phyloP scores from a whole-genome alignment of 129 eudicot genomes.

The Artemisia argyi region DNA sequence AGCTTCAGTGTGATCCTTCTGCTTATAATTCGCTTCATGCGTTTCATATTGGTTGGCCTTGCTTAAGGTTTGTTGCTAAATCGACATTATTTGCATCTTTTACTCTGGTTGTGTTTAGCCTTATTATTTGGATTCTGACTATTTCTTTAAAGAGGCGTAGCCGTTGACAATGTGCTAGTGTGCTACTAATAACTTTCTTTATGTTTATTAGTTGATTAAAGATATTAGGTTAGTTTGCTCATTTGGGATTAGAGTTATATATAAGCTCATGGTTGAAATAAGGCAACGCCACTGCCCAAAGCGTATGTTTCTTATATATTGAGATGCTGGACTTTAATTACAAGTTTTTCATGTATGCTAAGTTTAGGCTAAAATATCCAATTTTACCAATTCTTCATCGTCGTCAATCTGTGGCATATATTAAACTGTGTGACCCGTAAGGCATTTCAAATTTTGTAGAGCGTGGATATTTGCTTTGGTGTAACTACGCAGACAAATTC shows the following conservation, averaged over 20 bases:
- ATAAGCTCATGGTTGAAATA: neutral
- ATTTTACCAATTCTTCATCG: too few relatives aligned
- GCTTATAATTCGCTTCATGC: slow-evolving; percentile 96
- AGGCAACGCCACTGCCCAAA: neutral
- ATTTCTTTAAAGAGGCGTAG: too few relatives aligned
- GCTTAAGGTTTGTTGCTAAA: slow-evolving; percentile 57
- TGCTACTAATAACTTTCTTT: neutral
- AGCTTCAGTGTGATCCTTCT: slow-evolving; percentile 90
- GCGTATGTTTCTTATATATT: too few relatives aligned
- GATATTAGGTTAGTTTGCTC: neutral
- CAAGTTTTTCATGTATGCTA: too few relatives aligned
- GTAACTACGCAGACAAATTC: neutral
- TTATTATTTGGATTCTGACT: neutral
- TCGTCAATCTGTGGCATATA: neutral
- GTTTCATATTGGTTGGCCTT: slow-evolving; percentile 97
- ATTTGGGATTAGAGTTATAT: neutral
- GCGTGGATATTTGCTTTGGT: neutral
- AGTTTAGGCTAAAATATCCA: too few relatives aligned
- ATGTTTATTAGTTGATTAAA: neutral
- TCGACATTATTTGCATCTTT: too few relatives aligned
- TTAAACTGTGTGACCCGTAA: neutral
- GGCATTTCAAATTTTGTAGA: neutral
- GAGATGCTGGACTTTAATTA: too few relatives aligned
- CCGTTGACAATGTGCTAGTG: neutral
- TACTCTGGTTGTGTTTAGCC: too few relatives aligned